These are phyloP conservation scores for Xylaria curta DNA, from an alignment of 495 filamentous ascomycete species.

Conservation along the genomic window DNA sequence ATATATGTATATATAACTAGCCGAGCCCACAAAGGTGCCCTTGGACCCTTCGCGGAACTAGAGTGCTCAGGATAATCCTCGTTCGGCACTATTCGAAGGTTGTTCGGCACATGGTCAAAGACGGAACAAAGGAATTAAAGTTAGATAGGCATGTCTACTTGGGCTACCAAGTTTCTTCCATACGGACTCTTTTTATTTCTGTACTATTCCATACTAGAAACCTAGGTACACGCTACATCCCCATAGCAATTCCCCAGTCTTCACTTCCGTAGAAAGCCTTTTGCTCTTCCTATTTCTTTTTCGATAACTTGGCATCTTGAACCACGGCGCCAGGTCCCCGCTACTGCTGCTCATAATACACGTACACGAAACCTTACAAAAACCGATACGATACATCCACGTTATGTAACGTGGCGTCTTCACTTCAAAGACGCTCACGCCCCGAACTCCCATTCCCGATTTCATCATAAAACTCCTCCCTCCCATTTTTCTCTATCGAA, in stretches of 20 bases:
- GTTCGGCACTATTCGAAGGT: too few relatives aligned
- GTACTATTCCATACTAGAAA: background rate
- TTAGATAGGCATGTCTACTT: background rate
- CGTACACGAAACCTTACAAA: conserved; percentile 20
- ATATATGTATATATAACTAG: too few relatives aligned
- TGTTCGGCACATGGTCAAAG: background rate
- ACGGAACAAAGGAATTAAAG: background rate
- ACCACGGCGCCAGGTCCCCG: background rate
- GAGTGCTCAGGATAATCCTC: too few relatives aligned
- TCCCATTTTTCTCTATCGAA: conserved; percentile 18
- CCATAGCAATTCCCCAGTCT: background rate
- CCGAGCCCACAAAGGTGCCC: too few relatives aligned
- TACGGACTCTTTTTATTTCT: background rate
- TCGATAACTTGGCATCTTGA: background rate
- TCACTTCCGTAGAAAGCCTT: background rate
- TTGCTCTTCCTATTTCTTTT: background rate
- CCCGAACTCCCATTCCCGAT: conserved; percentile 18
- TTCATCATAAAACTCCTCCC: conserved; percentile 16
- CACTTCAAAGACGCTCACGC: background rate
- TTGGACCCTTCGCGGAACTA: too few relatives aligned
- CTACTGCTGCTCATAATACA: conserved; percentile 16
- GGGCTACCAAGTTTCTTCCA: background rate
- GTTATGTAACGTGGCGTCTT: conserved; percentile 3
- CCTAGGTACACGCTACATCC: background rate
- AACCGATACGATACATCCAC: background rate